These are phyloP conservation scores for Ustilago trichophora DNA, from an alignment of 1,284 basidiomycete species.

Conservation along the genomic window DNA sequence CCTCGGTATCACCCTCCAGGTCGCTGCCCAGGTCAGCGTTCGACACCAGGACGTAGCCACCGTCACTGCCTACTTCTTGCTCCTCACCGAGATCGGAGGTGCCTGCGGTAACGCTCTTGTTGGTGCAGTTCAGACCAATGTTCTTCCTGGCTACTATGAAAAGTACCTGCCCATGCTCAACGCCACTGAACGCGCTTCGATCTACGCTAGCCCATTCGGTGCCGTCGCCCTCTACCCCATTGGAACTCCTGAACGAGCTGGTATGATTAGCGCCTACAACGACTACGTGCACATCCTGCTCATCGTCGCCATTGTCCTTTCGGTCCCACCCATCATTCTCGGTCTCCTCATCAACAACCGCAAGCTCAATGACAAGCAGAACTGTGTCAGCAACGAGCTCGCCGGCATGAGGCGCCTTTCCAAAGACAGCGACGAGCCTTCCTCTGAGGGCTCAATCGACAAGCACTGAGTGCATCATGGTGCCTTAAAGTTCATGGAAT, in stretches of 20 bases:
- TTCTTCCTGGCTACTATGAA: constrained; percentile 41
- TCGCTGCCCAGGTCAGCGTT: constrained; percentile 63
- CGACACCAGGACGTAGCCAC: constrained; percentile 65
- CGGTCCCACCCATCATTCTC: constrained; percentile 53
- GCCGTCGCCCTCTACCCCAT: constrained; percentile 36
- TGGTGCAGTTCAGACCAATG: constrained; percentile 53
- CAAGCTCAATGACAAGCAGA: constrained; percentile 59
- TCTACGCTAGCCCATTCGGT: constrained; percentile 27
- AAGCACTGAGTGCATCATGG: no score
- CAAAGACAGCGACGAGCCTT: constrained; percentile 14
- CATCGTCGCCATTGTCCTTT: constrained; percentile 54
- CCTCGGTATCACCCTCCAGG: constrained; percentile 59
- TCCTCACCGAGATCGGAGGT: constrained; percentile 61
- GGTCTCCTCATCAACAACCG: constrained; percentile 52
- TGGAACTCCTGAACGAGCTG: constrained; percentile 41
- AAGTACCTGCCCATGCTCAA: constrained; percentile 43
- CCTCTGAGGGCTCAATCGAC: constrained; percentile 18
- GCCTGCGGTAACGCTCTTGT: constrained; percentile 59
- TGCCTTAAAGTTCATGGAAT: no score
- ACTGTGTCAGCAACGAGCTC: constrained; percentile 62
- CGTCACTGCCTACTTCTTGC: constrained; percentile 64
- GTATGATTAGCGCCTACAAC: constrained; percentile 58
- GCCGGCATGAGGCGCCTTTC: constrained; percentile 48
- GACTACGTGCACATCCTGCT: constrained; percentile 56
- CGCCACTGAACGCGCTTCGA: constrained; percentile 15